A percentile compares a stretch with the other conserved stretches of the same genome.
These are phyloP conservation scores for Umbilicaria muhlenbergii DNA, from an alignment of 495 filamentous ascomycete species.

Conservation along the genomic window DNA sequence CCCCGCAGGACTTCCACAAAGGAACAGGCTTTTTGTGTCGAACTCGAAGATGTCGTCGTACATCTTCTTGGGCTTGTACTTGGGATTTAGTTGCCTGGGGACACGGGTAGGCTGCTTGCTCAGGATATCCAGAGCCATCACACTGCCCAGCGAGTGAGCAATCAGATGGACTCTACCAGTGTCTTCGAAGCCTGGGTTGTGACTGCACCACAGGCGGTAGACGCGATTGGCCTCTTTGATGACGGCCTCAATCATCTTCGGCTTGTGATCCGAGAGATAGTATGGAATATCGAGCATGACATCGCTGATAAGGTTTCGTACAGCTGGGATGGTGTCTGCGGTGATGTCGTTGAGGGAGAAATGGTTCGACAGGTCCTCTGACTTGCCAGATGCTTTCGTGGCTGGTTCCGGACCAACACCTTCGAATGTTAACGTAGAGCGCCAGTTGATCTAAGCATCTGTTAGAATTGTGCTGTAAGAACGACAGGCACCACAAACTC, in stretches of 20 bases:
- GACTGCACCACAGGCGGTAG: constrained; percentile 80
- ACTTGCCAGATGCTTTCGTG: constrained; percentile 19
- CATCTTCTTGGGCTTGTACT: constrained; percentile 19
- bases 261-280: constrained; percentile 89
- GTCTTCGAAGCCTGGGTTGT: constrained; percentile 75
- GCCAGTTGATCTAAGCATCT: constrained; percentile 51
- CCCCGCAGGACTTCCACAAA: constrained; percentile 80
- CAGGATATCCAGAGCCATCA: constrained; percentile 83
- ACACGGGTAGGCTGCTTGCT: constrained; percentile 67
- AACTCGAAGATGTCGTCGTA: constrained; percentile 68
- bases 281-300: constrained; percentile 97
- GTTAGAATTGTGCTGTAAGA: constrained; percentile 9
- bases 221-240: constrained; percentile 88
- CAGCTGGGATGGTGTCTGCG: constrained; percentile 72
- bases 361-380: constrained; percentile 37
- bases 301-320: constrained; percentile 82
- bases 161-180: constrained; percentile 79
- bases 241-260: constrained; percentile 82
- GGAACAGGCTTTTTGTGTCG: constrained; percentile 74
- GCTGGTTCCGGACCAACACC: constrained; percentile 40
- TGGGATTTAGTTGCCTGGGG: constrained; percentile 36
- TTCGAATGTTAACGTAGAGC: constrained; percentile 70
- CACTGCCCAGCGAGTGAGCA: constrained; percentile 84
- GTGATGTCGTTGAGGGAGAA: constrained; percentile 84
- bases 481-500: constrained; percentile 2